Evolutionary conservation across 768 basidiomycete species (phyloP), one percentile per base, ranked within the genome.

Genomic region (Agrocybe praecox): DNA sequence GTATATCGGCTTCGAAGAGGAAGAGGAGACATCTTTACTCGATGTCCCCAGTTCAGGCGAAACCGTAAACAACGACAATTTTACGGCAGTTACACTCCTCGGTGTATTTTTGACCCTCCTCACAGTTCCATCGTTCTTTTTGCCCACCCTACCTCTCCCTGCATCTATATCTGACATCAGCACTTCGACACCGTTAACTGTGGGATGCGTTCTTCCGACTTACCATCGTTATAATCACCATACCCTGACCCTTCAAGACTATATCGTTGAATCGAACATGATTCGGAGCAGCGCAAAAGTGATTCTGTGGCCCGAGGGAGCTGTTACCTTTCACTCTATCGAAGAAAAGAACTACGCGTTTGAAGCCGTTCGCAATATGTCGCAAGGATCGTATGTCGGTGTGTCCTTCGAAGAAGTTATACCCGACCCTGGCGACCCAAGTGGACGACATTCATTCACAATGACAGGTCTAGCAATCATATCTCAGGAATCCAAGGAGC

Each of bases 221-320:
- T 74, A 74, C 14, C 60, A 68, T 22, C 67, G 71, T 32, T 75
- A 77, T 58, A 73, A 79, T 10, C 75, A 78, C 22, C 72, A 69
- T 29, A 62, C 65, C 6, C 72, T 81, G 2, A 75, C 73, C 0
- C 69, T 94, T 15, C 66, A 84, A 0, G 83, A 88, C 58, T 94
- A 82, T 68, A 77, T 92, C n/a, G 32, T 45, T 0, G 90, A 89
- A 68, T 85, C 80, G 2, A 63, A 63, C 43, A 76, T 65, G n/a
- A 63, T 87, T 53, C 74, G 72, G 8, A 66, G 51, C 6, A 46
- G 60, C 4, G 86, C 88, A 0, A 78, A 80, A 42, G 65, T 94
- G 15, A 64, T 92, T 15, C 73, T 94, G 1, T 94, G 92, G 90
- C 91, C 92, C 0, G 92, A 94, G 69, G 86, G 86, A 6, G 90